Evolutionary conservation across 805 yeast genomes (phyloP).

Genomic region (Candida sphagnicola): DNA sequence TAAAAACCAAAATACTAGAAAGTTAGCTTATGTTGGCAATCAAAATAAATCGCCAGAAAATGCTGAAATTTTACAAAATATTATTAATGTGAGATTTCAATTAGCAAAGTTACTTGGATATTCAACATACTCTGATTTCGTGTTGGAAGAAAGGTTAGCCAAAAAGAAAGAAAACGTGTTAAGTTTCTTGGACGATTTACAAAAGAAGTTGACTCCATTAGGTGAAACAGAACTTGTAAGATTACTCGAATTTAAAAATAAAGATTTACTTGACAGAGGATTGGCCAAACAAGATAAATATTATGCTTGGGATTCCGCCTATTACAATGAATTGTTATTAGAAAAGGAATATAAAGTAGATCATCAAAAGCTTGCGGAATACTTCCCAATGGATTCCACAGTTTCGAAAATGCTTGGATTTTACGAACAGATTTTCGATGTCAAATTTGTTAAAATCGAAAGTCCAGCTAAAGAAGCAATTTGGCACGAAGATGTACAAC

Average conservation of each 20-base stretch:
- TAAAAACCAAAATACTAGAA: conserved; percentile 58
- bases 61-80: conserved; percentile 54
- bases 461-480: conserved; percentile 37
- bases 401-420: conserved; percentile 65
- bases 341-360: conserved; percentile 72
- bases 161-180: conserved; percentile 58
- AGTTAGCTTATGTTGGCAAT: conserved; percentile 59
- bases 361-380: conserved; percentile 66
- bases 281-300: conserved; percentile 32
- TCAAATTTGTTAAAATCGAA: conserved; percentile 57
- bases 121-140: conserved; percentile 62
- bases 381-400: conserved; percentile 70
- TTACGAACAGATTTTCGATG: conserved; percentile 65
- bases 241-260: conserved; percentile 49
- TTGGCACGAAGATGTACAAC: conserved; percentile 81
- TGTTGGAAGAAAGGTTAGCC: conserved; percentile 79
- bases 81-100: conserved; percentile 58
- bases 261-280: conserved; percentile 46
- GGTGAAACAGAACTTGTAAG: conserved; percentile 52
- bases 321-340: conserved; percentile 59
- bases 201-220: conserved; percentile 52
- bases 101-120: conserved; percentile 66
- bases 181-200: conserved; percentile 60
- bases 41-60: conserved; percentile 67
- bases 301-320: conserved; percentile 74